Evolutionary conservation across 169 alveolate species (phyloP), one percentile per base, ranked within the genome.

Genomic region (Cyclospora cayetanensis): DNA sequence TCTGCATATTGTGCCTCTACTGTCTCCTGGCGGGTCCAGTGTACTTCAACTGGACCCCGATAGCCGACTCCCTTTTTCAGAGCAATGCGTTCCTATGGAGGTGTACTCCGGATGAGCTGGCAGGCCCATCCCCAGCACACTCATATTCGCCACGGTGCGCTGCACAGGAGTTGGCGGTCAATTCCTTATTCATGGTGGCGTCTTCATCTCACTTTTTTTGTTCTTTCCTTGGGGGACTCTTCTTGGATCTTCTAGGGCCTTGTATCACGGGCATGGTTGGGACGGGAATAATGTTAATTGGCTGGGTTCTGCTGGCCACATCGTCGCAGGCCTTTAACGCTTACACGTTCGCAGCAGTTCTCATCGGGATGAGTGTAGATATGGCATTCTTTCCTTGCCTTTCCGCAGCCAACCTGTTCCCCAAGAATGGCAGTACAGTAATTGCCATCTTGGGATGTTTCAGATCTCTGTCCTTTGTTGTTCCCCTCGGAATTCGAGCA

Each of bases 371-470:
- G 5, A 60, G 90, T 2, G 63, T 82, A 5, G 90, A 82, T 25
- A 55, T 34, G 66, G 90, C 90, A 31, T 82, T 82, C 7, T 82
- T 82, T 60, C 90, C 90, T 31, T 82, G 90, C 35, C 90, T 82
- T 39, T 82, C 76, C 22, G 90, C 42, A 9, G 90, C 90, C 18
- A 50, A 82, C 31, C 77, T 82, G 39, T 82, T 82, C 41, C 90
- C 90, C n/a, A 68, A 77, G 27, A 3, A 18, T 37, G 60, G 37
- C 34, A 68, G 52, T 11, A 82, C 79, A 29, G 29, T 55, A 39
- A 82, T 82, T 11, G 50, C 90, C 7, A 27, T 82, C 55, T 53
- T 31, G 29, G 92, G 92, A 20, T 42, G 63, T 22, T 43, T 43
- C 86, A 22, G 92, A 12, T 31, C 79, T 27, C 25, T 43, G 25